Conservation (phyloP, 2,329 filamentous ascomycete species). For the Neophaeococcomyces aloes region DNA sequence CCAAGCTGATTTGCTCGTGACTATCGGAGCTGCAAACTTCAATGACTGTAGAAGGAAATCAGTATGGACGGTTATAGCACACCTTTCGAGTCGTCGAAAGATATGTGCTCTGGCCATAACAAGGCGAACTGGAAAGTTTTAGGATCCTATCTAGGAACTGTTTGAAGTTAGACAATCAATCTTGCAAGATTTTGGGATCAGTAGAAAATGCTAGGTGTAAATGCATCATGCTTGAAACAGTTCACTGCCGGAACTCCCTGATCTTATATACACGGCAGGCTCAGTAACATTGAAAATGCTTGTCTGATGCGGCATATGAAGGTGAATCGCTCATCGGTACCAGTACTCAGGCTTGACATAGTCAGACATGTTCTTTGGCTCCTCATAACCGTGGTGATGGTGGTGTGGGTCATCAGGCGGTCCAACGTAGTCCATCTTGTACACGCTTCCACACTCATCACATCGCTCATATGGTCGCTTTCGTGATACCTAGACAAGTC, state of each 20-base stretch:
- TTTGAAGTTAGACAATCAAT: too few relatives aligned
- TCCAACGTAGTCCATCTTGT: slow-evolving; percentile 97
- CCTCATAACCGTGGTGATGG: slow-evolving; percentile 50
- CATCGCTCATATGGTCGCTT: slow-evolving; percentile 89
- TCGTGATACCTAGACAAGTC: slow-evolving; percentile 57
- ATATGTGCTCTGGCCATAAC: too few relatives aligned
- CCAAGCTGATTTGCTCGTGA: too few relatives aligned
- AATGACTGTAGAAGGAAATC: too few relatives aligned
- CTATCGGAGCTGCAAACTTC: too few relatives aligned
- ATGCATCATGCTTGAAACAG: not conserved
- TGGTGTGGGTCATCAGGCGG: slow-evolving; percentile 57
- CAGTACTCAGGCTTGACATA: slow-evolving; percentile 91
- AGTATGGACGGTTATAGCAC: too few relatives aligned
- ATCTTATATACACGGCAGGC: slow-evolving; percentile 4
- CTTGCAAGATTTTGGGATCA: too few relatives aligned
- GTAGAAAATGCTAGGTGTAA: too few relatives aligned
- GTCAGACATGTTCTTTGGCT: slow-evolving; percentile 95
- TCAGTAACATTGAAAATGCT: not conserved
- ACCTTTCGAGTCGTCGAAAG: too few relatives aligned
- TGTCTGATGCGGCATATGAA: not conserved
- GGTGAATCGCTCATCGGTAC: slow-evolving; percentile 43
- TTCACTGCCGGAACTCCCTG: not conserved
- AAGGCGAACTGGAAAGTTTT: too few relatives aligned
- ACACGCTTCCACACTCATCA: slow-evolving; percentile 89
- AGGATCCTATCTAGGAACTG: too few relatives aligned